Evolutionary conservation across 306 rosid genomes (phyloP).

Genomic region (Quillaja saponaria): DNA sequence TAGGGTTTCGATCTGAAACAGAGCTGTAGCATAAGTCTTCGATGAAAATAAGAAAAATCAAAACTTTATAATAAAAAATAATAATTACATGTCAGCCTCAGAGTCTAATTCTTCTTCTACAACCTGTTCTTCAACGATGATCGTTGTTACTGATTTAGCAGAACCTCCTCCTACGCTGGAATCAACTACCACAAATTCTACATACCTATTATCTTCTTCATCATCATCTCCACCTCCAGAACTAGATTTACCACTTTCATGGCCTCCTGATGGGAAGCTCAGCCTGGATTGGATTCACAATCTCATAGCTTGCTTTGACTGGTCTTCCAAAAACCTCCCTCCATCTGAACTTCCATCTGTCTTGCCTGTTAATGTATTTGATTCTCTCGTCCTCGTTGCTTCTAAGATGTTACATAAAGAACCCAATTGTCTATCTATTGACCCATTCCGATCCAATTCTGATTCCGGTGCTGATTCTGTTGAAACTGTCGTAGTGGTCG

Average conservation of each 20-base stretch:
- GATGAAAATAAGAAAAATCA: neutral
- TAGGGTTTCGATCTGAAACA: conserved; percentile 23
- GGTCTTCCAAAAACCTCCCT: conserved; percentile 60
- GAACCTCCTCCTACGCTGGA: conserved; percentile 5
- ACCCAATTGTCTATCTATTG: conserved; percentile 62
- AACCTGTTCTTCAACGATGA: conserved; percentile 31
- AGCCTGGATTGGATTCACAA: conserved; percentile 60
- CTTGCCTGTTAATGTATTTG: conserved; percentile 66
- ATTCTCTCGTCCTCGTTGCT: conserved; percentile 60
- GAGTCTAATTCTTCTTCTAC: neutral
- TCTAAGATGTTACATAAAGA: conserved; percentile 86
- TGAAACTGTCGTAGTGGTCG: conserved; percentile 54
- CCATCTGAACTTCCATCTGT: conserved; percentile 60
- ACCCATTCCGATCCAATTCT: conserved; percentile 39
- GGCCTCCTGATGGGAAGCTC: conserved; percentile 61
- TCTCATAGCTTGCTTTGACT: conserved; percentile 60
- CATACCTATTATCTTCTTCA: neutral
- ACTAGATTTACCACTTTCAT: conserved; percentile 46
- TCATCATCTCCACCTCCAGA: conserved; percentile 34
- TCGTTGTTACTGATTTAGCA: conserved; percentile 30
- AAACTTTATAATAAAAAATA: no score
- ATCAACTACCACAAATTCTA: neutral
- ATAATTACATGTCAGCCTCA: neutral
- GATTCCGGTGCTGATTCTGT: conserved; percentile 27
- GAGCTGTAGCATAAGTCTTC: neutral